Conservation (phyloP, 2,329 filamentous ascomycete genomes). For the Didymella segeticola region DNA sequence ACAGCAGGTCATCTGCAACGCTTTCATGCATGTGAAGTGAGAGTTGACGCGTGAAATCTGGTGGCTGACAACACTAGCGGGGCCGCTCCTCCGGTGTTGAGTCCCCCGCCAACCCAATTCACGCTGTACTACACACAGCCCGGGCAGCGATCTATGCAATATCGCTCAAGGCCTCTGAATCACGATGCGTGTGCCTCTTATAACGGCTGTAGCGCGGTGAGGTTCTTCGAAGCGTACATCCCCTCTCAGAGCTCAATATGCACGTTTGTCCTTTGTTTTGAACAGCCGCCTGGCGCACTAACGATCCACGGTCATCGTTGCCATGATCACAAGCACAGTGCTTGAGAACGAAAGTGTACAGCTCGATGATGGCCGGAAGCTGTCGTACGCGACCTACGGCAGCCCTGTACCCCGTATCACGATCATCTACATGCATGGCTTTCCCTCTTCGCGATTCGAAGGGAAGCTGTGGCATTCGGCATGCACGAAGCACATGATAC, state of each 20-base stretch:
- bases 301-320: slow-evolving; percentile 1
- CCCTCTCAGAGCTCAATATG: slow-evolving; percentile 1
- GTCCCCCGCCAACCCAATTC: slow-evolving; percentile 11
- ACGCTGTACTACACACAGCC: slow-evolving; percentile 20
- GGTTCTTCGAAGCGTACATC: background rate
- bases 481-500: slow-evolving; percentile 45
- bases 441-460: slow-evolving; percentile 54
- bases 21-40: slow-evolving; percentile 8
- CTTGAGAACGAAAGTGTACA: slow-evolving; percentile 34
- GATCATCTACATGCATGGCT: slow-evolving; percentile 55
- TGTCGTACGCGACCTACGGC: slow-evolving; percentile 57
- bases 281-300: slow-evolving; percentile 5
- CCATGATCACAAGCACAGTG: slow-evolving; percentile 21
- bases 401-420: slow-evolving; percentile 47
- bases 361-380: slow-evolving; percentile 47
- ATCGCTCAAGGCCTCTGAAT: slow-evolving; percentile 8
- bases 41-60: slow-evolving; percentile 8
- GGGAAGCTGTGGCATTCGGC: slow-evolving; percentile 43
- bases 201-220: background rate
- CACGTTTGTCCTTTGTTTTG: slow-evolving; percentile 2
- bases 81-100: slow-evolving; percentile 1
- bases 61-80: slow-evolving; percentile 11
- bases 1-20: slow-evolving; percentile 15
- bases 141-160: slow-evolving; percentile 11
- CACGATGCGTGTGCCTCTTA: slow-evolving; percentile 12